A percentile compares a stretch with the other conserved stretches of the same genome.
Conservation (phyloP, 1,284 basidiomycete genomes). For the Pterulicium gracile region DNA sequence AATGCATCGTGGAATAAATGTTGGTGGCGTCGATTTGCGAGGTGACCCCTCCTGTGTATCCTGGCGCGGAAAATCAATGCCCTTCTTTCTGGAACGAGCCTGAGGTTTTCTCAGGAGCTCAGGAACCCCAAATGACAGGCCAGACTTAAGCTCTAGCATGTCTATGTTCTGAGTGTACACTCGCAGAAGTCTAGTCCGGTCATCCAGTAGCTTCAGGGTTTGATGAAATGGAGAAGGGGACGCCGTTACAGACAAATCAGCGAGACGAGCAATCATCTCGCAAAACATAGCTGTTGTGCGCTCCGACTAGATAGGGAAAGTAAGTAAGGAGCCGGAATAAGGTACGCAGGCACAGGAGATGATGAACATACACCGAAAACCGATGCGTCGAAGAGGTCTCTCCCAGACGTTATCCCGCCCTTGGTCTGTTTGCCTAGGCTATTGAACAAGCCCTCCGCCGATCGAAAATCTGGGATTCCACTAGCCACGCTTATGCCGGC, state of each 20-base stretch:
- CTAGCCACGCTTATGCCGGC: slow-evolving; percentile 89
- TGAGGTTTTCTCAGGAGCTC: slow-evolving; percentile 42
- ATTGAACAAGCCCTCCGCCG: slow-evolving; percentile 74
- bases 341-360: slow-evolving; percentile 7
- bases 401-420: slow-evolving; percentile 64
- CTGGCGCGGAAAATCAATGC: not conserved
- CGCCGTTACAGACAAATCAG: slow-evolving; percentile 62
- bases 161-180: slow-evolving; percentile 97
- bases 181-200: slow-evolving; percentile 68
- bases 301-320: slow-evolving; percentile 59
- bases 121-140: slow-evolving; percentile 71
- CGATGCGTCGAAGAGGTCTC: slow-evolving; percentile 86
- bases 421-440: slow-evolving; percentile 66
- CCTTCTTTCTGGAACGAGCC: slow-evolving; percentile 16
- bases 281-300: slow-evolving; percentile 74
- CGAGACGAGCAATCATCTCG: slow-evolving; percentile 81
- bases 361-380: slow-evolving; percentile 68
- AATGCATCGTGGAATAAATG: slow-evolving; percentile 64
- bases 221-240: slow-evolving; percentile 78
- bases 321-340: too few relatives aligned
- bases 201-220: slow-evolving; percentile 67
- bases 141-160: slow-evolving; percentile 77
- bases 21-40: slow-evolving; percentile 13
- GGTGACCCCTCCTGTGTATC: not conserved
- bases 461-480: slow-evolving; percentile 90